Evolutionary conservation across 2,329 filamentous ascomycete genomes (phyloP).

Genomic region (Epichloe sp.): DNA sequence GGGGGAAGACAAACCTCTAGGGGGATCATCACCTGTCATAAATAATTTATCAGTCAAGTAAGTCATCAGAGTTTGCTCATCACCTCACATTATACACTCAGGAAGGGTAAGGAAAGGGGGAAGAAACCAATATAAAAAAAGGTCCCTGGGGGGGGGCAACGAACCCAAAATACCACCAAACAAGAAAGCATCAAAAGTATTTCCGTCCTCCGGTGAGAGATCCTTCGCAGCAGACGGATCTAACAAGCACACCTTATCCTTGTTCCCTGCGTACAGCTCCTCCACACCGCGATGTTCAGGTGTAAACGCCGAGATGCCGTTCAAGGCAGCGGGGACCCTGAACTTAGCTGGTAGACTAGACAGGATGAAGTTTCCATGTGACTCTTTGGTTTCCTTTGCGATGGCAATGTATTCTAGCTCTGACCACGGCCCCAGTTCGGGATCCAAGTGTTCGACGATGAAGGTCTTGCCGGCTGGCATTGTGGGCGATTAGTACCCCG

Average conservation of each 20-base stretch:
- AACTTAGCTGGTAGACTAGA: constrained; percentile 65
- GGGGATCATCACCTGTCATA: constrained; percentile 80
- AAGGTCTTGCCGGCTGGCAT: constrained; percentile 54
- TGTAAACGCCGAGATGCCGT: constrained; percentile 46
- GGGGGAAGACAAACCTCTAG: constrained; percentile 53
- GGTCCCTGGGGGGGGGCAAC: constrained; percentile 10
- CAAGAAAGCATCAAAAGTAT: constrained; percentile 76
- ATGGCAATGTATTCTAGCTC: constrained; percentile 85
- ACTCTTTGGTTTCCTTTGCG: constrained; percentile 60
- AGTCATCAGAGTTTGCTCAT: not conserved
- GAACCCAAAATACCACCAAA: constrained; percentile 92
- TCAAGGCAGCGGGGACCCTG: constrained; percentile 46
- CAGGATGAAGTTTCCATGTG: constrained; percentile 60
- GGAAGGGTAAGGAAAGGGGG: not conserved
- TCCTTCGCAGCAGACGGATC: constrained; percentile 78
- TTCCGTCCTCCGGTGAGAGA: constrained; percentile 68
- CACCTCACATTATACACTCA: not conserved
- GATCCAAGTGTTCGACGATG: constrained; percentile 93
- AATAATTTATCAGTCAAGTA: constrained; percentile 3
- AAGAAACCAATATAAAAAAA: not conserved
- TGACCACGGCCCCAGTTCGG: constrained; percentile 88
- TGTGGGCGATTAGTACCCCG: not conserved
- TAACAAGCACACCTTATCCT: constrained; percentile 71
- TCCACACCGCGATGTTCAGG: constrained; percentile 72
- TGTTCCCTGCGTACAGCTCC: constrained; percentile 60